Evolutionary conservation across 208 protist species (phyloP).

Genomic region (Jaenimonas drosophilae): DNA sequence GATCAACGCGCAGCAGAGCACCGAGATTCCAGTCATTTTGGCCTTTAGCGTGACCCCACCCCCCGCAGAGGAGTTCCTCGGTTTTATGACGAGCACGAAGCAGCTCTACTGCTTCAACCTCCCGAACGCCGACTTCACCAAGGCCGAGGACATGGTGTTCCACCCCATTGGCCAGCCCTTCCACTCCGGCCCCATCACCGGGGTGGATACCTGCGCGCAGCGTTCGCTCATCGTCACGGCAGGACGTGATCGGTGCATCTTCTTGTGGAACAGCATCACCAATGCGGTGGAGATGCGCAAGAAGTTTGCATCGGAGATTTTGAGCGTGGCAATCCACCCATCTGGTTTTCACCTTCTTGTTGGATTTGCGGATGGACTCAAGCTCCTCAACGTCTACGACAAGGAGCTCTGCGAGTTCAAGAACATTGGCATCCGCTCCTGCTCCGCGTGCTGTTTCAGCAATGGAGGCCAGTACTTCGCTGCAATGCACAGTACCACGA

Average conservation of each 20-base stretch:
- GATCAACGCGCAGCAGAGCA: slow-evolving; percentile 11
- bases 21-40: slow-evolving; percentile 61
- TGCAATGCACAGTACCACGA: slow-evolving; percentile 91
- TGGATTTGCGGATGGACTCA: slow-evolving; percentile 92
- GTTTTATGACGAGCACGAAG: slow-evolving; percentile 87
- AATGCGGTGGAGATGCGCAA: slow-evolving; percentile 89
- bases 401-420: slow-evolving; percentile 92
- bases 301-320: slow-evolving; percentile 87
- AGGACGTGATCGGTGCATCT: slow-evolving; percentile 80
- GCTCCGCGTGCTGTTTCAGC: slow-evolving; percentile 90
- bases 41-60: slow-evolving; percentile 80
- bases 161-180: slow-evolving; percentile 88
- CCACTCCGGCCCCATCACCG: slow-evolving; percentile 81
- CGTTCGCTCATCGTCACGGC: slow-evolving; percentile 94
- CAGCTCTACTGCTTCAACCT: slow-evolving; percentile 92
- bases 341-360: slow-evolving; percentile 92
- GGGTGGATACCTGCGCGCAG: slow-evolving; percentile 90
- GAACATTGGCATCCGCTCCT: slow-evolving; percentile 90
- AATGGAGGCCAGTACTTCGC: slow-evolving; percentile 95
- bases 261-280: slow-evolving; percentile 96
- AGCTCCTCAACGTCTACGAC: slow-evolving; percentile 94
- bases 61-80: slow-evolving; percentile 84
- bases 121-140: slow-evolving; percentile 91
- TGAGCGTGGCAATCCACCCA: slow-evolving; percentile 93
- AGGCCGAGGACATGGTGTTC: slow-evolving; percentile 88